Evolutionary conservation across 306 rosid genomes (phyloP), one percentile per base, ranked within the genome.

Genomic region (Purshia tridentata): DNA sequence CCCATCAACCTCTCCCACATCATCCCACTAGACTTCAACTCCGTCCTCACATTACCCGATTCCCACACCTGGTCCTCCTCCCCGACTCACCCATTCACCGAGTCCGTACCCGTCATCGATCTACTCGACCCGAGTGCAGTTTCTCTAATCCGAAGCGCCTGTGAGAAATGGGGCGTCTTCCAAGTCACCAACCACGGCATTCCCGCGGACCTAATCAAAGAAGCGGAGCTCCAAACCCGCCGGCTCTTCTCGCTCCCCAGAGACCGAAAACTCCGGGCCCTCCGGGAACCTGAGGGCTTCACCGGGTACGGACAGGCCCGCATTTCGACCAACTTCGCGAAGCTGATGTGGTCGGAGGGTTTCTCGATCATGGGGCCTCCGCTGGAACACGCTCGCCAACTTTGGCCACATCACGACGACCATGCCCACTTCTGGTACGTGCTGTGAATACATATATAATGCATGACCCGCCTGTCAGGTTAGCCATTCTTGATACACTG

Each of bases 391-490:
- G 83, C 79, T 29, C 12, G 77, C 52, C 70, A 78, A 40, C 88
- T 90, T 39, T 90, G 96, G 90, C 88, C 89, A 7, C 64, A 71
- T 35, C 75, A 78, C n/a, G n/a, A n/a, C n/a, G n/a, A n/a, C 52
- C 76, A 49, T 51, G 14, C 61, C 19, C 54, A 8, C 22, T 87
- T 85, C 85, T 84, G 92, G 90, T 85, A 87, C 74, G 73, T 41
- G 29, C 14, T 0, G 8, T 29, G 14, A 0, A 35, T 19, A n/a
- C 50, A 6, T 40, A 8, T 22, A 70, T 71, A 50, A 48, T 69
- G 73, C 70, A 66, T 72, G 74, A 44, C 39, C 51, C 18, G 19
- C 69, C 18, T 69, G 63, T 66, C 16, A 22, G 5, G 11, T 65
- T 47, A 46, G 67, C 55, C 16, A 23, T 18, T 47, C 59, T 3